Evolutionary conservation across 352 stramenopile genomes (phyloP).

Genomic region (Hyaloperonospora brassicae): DNA sequence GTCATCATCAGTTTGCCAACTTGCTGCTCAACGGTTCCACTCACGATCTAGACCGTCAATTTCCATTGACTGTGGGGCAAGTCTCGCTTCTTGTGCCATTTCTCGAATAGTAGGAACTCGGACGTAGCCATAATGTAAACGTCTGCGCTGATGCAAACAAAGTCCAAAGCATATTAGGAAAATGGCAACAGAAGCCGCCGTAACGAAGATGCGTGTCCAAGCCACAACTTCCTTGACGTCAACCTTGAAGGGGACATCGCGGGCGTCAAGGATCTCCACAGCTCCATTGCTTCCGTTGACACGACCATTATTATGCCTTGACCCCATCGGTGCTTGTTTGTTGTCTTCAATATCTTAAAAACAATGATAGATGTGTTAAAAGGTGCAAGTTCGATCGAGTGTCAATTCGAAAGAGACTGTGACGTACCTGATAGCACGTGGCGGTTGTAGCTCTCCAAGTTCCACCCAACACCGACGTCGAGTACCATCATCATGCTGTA

Average conservation of each 20-base stretch:
- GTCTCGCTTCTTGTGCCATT: not conserved
- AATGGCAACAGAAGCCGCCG: slow-evolving; percentile 36
- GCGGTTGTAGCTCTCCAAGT: slow-evolving; percentile 50
- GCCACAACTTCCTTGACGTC: slow-evolving; percentile 26
- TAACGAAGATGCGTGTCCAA: slow-evolving; percentile 30
- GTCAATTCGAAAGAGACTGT: not conserved
- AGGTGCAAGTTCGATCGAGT: too few species aligned
- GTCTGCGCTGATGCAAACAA: slow-evolving; percentile 45
- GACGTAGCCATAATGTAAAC: slow-evolving; percentile 56
- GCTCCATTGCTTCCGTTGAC: slow-evolving; percentile 60
- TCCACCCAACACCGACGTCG: slow-evolving; percentile 26
- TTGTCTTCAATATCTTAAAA: slow-evolving; percentile 22
- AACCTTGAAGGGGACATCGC: slow-evolving; percentile 29
- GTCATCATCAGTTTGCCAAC: too few species aligned
- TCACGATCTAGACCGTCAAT: slow-evolving; percentile 6
- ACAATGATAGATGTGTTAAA: too few species aligned
- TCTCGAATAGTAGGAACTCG: slow-evolving; percentile 42
- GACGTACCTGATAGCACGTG: slow-evolving; percentile 41
- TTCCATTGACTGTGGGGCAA: slow-evolving; percentile 28
- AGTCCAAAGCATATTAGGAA: slow-evolving; percentile 37
- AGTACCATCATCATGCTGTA: slow-evolving; percentile 55
- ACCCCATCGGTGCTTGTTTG: slow-evolving; percentile 45
- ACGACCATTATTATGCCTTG: slow-evolving; percentile 45
- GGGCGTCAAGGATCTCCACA: slow-evolving; percentile 51
- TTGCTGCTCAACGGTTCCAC: too few species aligned